A percentile compares a stretch with the other conserved stretches of the same genome.
Evolutionary conservation across 1,139 yeast genomes (phyloP).

Genomic region (Arxiozyma slooffiae): DNA sequence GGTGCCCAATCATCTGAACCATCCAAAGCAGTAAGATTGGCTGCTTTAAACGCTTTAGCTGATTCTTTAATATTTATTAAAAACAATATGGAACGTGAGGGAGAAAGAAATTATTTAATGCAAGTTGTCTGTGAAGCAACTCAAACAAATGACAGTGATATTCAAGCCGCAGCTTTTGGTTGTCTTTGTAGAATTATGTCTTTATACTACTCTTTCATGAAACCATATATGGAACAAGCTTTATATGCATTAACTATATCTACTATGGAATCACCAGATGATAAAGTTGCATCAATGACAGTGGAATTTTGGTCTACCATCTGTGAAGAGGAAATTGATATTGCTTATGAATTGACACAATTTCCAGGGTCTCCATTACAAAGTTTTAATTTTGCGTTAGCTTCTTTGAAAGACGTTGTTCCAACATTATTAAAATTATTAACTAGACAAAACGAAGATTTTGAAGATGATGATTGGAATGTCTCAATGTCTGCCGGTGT

Average conservation of each 20-base stretch:
- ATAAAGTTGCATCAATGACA: constrained; percentile 93
- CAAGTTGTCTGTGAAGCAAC: constrained; percentile 98
- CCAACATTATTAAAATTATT: constrained; percentile 75
- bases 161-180: constrained; percentile 93
- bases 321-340: constrained; percentile 89
- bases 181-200: constrained; percentile 90
- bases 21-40: constrained; percentile 62
- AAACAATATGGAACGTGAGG: constrained; percentile 80
- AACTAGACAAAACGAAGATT: constrained; percentile 83
- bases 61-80: constrained; percentile 86
- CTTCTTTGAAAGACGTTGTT: constrained; percentile 73
- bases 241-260: constrained; percentile 78
- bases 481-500: constrained; percentile 99
- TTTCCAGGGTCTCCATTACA: constrained; percentile 37
- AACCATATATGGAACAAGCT: constrained; percentile 95
- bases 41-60: constrained; percentile 86
- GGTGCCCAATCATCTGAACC: constrained; percentile 85
- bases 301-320: constrained; percentile 98
- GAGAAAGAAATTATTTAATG: constrained; percentile 94
- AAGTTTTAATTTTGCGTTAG: constrained; percentile 65
- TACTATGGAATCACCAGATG: constrained; percentile 73
- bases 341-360: constrained; percentile 59
- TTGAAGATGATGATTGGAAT: constrained; percentile 91
- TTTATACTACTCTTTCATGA: constrained; percentile 79
- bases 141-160: constrained; percentile 69